phyloP scores from a whole-genome alignment of 345 rosid species.

The Arabidopsis suecica region DNA sequence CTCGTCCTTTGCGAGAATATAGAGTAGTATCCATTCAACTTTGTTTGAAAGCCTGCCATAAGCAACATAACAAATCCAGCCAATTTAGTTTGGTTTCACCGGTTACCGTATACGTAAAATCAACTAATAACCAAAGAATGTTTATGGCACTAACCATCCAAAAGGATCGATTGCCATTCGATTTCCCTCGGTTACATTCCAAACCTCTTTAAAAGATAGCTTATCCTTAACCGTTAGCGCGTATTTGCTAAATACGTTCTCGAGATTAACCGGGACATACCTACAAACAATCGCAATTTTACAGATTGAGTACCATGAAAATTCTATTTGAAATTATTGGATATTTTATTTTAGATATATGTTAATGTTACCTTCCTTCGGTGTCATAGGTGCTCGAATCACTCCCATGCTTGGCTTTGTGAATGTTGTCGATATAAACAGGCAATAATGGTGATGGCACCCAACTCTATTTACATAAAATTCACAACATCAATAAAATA shows the following conservation, averaged over 20 bases:
- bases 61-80: neutral
- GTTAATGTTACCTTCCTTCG: constrained; percentile 69
- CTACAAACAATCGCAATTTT: constrained; percentile 41
- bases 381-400: constrained; percentile 76
- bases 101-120: neutral
- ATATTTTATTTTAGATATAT: neutral
- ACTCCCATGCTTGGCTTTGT: constrained; percentile 81
- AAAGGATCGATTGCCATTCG: constrained; percentile 59
- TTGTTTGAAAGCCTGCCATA: constrained; percentile 55
- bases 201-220: constrained; percentile 59
- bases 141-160: constrained; percentile 60
- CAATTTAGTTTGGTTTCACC: neutral
- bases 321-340: neutral
- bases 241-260: constrained; percentile 78
- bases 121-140: constrained; percentile 10
- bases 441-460: constrained; percentile 73
- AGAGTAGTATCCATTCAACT: constrained; percentile 64
- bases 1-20: constrained; percentile 65
- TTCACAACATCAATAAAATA: neutral
- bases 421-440: constrained; percentile 68
- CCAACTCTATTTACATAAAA: constrained; percentile 58
- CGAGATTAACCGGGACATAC: constrained; percentile 65
- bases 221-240: constrained; percentile 58
- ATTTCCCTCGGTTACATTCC: constrained; percentile 75
- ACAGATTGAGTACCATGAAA: neutral